Evolutionary conservation across 2,329 filamentous ascomycete genomes (phyloP), one percentile per base, ranked within the genome.

Genomic region (Cercospora sp.): DNA sequence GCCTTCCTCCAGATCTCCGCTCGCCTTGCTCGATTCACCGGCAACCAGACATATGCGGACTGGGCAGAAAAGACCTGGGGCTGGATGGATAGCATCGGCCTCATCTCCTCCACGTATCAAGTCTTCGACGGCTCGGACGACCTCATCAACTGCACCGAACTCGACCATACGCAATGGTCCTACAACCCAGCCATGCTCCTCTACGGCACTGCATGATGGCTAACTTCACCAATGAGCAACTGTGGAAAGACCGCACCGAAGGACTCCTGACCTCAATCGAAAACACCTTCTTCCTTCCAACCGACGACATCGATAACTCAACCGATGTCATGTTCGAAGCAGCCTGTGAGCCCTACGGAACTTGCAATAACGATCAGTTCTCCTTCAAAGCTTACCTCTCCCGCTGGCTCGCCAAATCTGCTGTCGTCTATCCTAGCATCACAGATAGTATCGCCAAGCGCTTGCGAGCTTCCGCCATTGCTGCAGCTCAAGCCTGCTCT

Each of bases 371-470:
- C 70, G 90, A 93, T 78, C 90, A 93, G 80, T 85, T 86, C 74
- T 88, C 85, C 59, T 93, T 93, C 87, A 93, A 93, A 80, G 90
- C 89, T 10, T 93, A 92, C 78, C 82, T 92, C 28, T 80, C 87
- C 28, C 88, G 91, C 55, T 93, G 89, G 87, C 77, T 85, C 66
- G 78, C 79, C 16, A 83, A 84, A 69, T 79, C 81, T 6, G 79
- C 81, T 3, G 71, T 81, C 30, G 69, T 84, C 61, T 81, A 81
- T 13, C 82, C 83, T 3, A 81, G 79, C 64, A 81, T 82, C 34
- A 76, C 75, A 51, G 73, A 77, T 28, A 74, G 73, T 12, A 79
- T 84, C 53, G 76, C 73, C 61, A 78, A 77, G 12, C 77, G 80
- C 58, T 75, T 85, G 30, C 75, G 73, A 24, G 75, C 77, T 21